Evolutionary conservation across 495 filamentous ascomycete species (phyloP).

Genomic region (Oleoguttula mirabilis): DNA sequence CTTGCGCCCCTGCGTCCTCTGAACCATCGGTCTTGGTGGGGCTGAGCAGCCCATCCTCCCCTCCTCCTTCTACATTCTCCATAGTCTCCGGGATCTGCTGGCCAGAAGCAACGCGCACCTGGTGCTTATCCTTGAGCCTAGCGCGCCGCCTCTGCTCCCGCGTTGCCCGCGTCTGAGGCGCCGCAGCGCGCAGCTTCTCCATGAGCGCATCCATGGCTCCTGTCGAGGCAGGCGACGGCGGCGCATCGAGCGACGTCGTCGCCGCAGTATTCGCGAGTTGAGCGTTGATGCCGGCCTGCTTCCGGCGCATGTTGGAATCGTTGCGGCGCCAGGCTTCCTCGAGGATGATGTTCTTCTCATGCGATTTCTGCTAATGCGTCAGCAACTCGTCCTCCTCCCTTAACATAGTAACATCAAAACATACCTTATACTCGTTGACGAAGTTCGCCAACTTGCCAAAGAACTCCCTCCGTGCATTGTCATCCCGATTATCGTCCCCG

Average conservation of each 20-base stretch:
- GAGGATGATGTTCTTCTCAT: conserved; percentile 74
- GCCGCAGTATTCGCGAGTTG: conserved; percentile 39
- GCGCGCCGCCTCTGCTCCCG: conserved; percentile 79
- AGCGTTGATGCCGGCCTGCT: conserved; percentile 33
- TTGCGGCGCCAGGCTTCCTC: conserved; percentile 76
- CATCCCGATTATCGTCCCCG: conserved; percentile 84
- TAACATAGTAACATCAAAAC: conserved; percentile 22
- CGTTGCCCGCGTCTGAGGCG: conserved; percentile 75
- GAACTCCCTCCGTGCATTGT: conserved; percentile 91
- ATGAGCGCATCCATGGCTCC: conserved; percentile 96
- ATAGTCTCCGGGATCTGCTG: conserved; percentile 65
- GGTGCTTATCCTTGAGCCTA: conserved; percentile 77
- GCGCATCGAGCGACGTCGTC: conserved; percentile 29
- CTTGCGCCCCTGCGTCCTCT: conserved; percentile 31
- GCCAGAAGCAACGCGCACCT: conserved; percentile 80
- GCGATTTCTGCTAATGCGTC: conserved; percentile 58
- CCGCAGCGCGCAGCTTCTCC: conserved; percentile 87
- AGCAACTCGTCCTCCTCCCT: too few relatives aligned
- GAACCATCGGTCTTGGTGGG: conserved; percentile 19
- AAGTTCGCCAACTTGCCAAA: conserved; percentile 90
- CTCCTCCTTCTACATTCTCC: conserved; percentile 27
- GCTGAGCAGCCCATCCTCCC: conserved; percentile 19
- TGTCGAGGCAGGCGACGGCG: conserved; percentile 59
- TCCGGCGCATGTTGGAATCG: conserved; percentile 82
- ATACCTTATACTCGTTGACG: conserved; percentile 80